Evolutionary conservation across 352 stramenopile species (phyloP).

Genomic region (Globisporangium paddicum): DNA sequence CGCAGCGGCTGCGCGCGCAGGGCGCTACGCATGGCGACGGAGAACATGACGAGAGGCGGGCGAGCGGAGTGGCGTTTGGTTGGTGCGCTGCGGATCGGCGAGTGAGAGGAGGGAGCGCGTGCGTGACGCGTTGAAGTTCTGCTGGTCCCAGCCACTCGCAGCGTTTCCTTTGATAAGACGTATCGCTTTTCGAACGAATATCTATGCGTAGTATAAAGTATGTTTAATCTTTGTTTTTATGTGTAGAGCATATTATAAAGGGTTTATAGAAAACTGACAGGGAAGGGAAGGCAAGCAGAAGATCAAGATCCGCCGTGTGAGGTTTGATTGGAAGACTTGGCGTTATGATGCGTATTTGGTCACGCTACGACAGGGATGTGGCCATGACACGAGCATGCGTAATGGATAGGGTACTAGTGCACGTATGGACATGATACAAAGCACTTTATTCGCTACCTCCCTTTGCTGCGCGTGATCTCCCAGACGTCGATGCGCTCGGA

Average conservation of each 20-base stretch:
- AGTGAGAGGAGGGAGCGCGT: slow-evolving; percentile 6
- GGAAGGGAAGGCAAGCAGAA: neutral
- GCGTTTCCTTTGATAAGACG: neutral
- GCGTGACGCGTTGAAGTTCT: slow-evolving; percentile 1
- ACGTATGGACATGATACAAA: neutral
- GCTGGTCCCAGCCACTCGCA: neutral
- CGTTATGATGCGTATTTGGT: neutral
- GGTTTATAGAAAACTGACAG: neutral
- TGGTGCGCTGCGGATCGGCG: neutral
- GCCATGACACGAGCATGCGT: no score
- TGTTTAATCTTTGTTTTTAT: neutral
- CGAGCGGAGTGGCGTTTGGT: neutral
- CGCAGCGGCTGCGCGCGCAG: slow-evolving; percentile 17
- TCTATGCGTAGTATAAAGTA: neutral
- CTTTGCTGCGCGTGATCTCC: slow-evolving; percentile 18
- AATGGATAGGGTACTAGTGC: no score
- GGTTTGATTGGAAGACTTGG: slow-evolving; percentile 1
- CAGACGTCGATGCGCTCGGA: slow-evolving; percentile 12
- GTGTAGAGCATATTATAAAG: neutral
- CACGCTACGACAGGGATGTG: no score
- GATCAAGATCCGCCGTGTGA: neutral
- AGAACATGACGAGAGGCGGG: slow-evolving; percentile 21
- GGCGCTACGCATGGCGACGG: slow-evolving; percentile 14
- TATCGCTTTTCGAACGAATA: neutral
- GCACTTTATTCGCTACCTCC: slow-evolving; percentile 1